phyloP scores from a whole-genome alignment of 371 early-diverging fungal species.

The Basidiobolus heterosporus region DNA sequence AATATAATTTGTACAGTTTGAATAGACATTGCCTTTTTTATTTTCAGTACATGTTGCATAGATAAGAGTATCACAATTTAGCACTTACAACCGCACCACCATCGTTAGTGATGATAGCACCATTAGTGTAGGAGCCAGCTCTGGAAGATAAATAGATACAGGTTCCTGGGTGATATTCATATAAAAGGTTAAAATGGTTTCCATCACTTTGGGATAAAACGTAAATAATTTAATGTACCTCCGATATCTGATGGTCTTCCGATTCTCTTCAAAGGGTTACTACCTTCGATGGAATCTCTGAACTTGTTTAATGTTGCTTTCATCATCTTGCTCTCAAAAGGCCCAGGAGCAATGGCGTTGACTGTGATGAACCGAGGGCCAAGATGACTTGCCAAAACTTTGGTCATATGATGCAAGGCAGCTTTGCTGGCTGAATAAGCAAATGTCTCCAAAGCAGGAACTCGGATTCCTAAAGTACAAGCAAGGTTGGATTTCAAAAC shows the following conservation, averaged over 20 bases:
- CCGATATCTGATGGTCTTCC: constrained; percentile 77
- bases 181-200: too few species aligned
- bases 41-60: too few species aligned
- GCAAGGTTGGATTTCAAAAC: constrained; percentile 17
- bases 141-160: constrained; percentile 57
- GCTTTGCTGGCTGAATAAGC: constrained; percentile 69
- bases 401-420: constrained; percentile 57
- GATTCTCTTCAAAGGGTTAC: constrained; percentile 54
- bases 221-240: constrained; percentile 19
- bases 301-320: constrained; percentile 39
- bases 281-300: constrained; percentile 32
- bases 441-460: constrained; percentile 42
- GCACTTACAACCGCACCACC: constrained; percentile 31
- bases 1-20: too few species aligned
- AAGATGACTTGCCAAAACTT: constrained; percentile 46
- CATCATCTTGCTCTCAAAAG: constrained; percentile 83
- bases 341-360: constrained; percentile 82
- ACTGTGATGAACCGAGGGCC: constrained; percentile 50
- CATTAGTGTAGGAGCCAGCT: constrained; percentile 69
- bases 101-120: constrained; percentile 62
- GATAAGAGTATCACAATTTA: too few species aligned
- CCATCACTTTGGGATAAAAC: too few species aligned
- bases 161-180: constrained; percentile 4
- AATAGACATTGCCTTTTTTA: too few species aligned
- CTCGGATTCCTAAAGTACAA: constrained; percentile 23